phyloP scores from a whole-genome alignment of 306 rosid species.

The Heteromeles arbutifolia region DNA sequence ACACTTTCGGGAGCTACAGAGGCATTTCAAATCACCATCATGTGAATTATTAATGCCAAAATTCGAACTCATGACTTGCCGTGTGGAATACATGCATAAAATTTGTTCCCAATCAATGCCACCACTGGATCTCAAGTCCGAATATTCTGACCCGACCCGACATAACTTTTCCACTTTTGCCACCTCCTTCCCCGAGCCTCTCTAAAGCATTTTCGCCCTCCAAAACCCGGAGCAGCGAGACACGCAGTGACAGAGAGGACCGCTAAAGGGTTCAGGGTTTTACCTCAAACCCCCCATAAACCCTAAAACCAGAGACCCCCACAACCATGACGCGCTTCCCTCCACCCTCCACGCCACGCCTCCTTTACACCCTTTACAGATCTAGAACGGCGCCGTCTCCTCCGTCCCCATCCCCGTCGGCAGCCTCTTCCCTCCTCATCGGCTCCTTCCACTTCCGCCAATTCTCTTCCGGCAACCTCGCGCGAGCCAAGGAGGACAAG shows the following conservation, averaged over 20 bases:
- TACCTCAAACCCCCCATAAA: constrained; percentile 12
- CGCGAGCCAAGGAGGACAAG: constrained; percentile 63
- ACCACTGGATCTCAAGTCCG: too few relatives aligned
- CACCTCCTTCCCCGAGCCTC: neutral
- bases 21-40: rapidly evolving
- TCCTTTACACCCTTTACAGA: constrained; percentile 28
- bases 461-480: constrained; percentile 49
- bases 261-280: constrained; percentile 46
- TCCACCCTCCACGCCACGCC: constrained; percentile 38
- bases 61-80: too few relatives aligned
- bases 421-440: constrained; percentile 35
- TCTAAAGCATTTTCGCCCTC: neutral
- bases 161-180: too few relatives aligned
- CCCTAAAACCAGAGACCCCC: neutral
- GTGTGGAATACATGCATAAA: too few relatives aligned
- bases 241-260: neutral
- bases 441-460: constrained; percentile 55
- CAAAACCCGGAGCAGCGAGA: neutral
- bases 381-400: constrained; percentile 12
- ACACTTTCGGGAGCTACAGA: rapidly evolving
- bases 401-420: constrained; percentile 20
- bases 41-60: too few relatives aligned
- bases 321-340: constrained; percentile 41
- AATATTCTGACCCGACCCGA: too few relatives aligned
- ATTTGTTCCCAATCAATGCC: too few relatives aligned